Base-by-base conservation (phyloP, 2,329 filamentous ascomycete genomes). In the Shiraia sp. region DNA sequence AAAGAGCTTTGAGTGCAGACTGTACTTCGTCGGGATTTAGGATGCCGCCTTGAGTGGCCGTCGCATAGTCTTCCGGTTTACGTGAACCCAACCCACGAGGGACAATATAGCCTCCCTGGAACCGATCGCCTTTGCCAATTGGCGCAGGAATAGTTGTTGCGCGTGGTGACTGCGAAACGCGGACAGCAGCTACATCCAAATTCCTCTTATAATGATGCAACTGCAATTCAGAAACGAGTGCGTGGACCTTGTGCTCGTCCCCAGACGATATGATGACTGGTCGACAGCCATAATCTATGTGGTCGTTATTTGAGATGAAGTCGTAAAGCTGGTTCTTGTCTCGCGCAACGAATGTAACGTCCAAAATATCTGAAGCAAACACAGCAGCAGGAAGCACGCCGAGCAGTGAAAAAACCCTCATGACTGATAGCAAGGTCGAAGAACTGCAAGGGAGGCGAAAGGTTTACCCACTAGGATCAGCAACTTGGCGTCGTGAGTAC, bases 241-340 rank as follows among this genome's bases (percentile, higher is more conserved):
- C 64, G 27, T 65, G 63, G 2, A 68, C 51, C 38, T 63, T 65
- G 55, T 64, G 57, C 36, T 59, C 63, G 27, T 45, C 46, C 1
- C 59, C 56, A 2, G 54, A 45, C n/a, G 55, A 57, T 40, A 57
- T 44, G 14, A 63, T 57, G 5, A 59, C 55, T 2, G 65, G 57
- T n/a, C 55, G 48, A 49, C 65, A 69, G 42, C 65, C 65, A 59
- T 63, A 66, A 40, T 67, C 64, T 27, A 66, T 54, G 8, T 63
- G 52, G 34, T 40, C 48, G 34, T 66, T 65, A 22, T 49, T 45
- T 4, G 57, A 57, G 35, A 66, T 61, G 41, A 65, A 63, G 22
- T 59, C 43, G 17, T 55, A 49, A 6, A 66, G 44, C 15, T 62
- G 44, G 2, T 33, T 58, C 38, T 54, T 57, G 35, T 65, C 60